Conservation (phyloP, 2,329 filamentous ascomycete species). For the Ophiostoma sp. region DNA sequence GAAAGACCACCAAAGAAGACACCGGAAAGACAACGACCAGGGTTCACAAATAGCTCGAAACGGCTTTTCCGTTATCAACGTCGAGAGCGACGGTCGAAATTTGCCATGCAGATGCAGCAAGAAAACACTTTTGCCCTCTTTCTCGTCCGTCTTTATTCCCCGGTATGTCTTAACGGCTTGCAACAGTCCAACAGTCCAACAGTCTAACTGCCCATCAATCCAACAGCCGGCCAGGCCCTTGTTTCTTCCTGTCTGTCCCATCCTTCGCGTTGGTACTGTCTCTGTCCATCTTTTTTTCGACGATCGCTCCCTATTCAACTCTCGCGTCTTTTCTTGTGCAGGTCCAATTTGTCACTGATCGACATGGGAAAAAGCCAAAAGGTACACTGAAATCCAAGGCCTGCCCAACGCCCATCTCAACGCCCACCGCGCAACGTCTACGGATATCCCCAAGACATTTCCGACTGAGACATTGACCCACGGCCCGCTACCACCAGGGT, state of each 20-base stretch:
- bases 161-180: neutral
- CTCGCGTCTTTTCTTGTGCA: neutral
- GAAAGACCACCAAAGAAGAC: neutral
- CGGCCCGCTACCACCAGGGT: neutral
- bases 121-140: neutral
- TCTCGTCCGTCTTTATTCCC: neutral
- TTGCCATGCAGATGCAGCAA: conserved; percentile 3
- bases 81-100: conserved; percentile 9
- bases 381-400: neutral
- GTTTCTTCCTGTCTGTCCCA: neutral
- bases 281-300: neutral
- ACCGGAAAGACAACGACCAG: neutral
- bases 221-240: conserved; percentile 1
- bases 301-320: neutral
- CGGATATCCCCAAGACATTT: neutral
- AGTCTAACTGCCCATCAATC: neutral
- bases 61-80: conserved; percentile 10
- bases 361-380: neutral
- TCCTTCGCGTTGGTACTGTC: neutral
- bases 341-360: conserved; percentile 4
- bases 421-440: neutral
- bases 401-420: neutral
- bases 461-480: neutral
- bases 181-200: neutral
- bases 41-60: neutral